phyloP scores from a whole-genome alignment of 768 basidiomycete genomes.

The Termitomyces sp. region DNA sequence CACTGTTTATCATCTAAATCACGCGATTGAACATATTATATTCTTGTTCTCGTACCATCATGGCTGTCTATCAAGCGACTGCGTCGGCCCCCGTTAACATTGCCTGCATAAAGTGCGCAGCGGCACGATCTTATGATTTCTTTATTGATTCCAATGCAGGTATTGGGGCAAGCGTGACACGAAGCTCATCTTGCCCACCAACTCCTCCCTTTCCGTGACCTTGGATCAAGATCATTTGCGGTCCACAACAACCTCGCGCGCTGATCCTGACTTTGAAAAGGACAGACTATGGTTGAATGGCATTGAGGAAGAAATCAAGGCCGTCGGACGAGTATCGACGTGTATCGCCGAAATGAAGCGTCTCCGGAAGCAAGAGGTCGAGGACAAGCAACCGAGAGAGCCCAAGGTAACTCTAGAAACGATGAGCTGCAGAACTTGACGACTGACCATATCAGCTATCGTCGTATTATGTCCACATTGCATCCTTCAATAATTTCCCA shows the following conservation, averaged over 20 bases:
- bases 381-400: conserved; percentile 57
- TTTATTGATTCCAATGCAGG: conserved; percentile 30
- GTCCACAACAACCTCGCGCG: conserved; percentile 89
- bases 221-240: conserved; percentile 94
- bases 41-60: no score
- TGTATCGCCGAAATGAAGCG: conserved; percentile 87
- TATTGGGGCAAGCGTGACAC: conserved; percentile 99
- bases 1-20: no score
- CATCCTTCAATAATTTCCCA: conserved; percentile 97
- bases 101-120: conserved; percentile 87
- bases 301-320: conserved; percentile 82
- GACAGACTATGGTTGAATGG: conserved; percentile 96
- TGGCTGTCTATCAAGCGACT: conserved; percentile 76
- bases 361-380: conserved; percentile 63
- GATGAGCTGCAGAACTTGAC: neutral
- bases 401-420: conserved; percentile 49
- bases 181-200: conserved; percentile 91
- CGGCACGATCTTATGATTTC: neutral
- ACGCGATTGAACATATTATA: no score
- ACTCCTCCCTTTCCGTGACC: conserved; percentile 97
- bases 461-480: conserved; percentile 73
- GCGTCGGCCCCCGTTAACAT: conserved; percentile 95
- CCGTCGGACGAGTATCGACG: conserved; percentile 68
- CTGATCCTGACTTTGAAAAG: conserved; percentile 63
- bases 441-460: conserved; percentile 47